Conservation (phyloP, 2,329 filamentous ascomycete genomes). For the Myriosclerotinia duriaeana region DNA sequence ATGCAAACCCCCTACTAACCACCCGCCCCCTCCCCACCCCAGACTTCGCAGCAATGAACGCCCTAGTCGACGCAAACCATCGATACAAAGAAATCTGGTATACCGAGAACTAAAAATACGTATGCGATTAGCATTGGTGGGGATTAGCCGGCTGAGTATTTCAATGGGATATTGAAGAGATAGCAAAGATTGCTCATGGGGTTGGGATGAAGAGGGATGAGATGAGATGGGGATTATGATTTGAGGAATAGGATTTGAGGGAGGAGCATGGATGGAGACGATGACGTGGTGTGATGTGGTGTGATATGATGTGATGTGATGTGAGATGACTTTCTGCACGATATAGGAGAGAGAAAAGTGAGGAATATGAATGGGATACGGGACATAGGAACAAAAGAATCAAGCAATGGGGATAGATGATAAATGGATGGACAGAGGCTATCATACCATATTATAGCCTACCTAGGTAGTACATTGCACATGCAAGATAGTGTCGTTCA, state of each 20-base stretch:
- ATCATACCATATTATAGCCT: neutral
- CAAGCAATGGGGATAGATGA: neutral
- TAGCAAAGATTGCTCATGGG: neutral
- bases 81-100: slow-evolving; percentile 80
- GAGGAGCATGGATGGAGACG: too few species aligned
- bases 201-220: too few species aligned
- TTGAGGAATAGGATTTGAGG: neutral
- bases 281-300: neutral
- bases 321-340: neutral
- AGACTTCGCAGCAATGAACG: slow-evolving; percentile 69
- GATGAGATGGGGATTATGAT: neutral
- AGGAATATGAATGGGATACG: neutral
- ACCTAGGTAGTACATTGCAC: neutral
- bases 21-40: neutral
- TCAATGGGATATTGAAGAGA: neutral
- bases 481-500: neutral
- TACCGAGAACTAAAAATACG: slow-evolving; percentile 15
- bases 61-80: slow-evolving; percentile 84
- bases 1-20: neutral
- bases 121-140: too few species aligned
- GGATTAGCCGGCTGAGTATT: too few species aligned
- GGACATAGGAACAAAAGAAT: neutral
- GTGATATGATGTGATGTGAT: neutral
- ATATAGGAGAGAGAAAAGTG: too few species aligned
- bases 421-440: neutral